Evolutionary conservation across 495 filamentous ascomycete species (phyloP), one percentile per base, ranked within the genome.

Genomic region (Aspergillus leporis): DNA sequence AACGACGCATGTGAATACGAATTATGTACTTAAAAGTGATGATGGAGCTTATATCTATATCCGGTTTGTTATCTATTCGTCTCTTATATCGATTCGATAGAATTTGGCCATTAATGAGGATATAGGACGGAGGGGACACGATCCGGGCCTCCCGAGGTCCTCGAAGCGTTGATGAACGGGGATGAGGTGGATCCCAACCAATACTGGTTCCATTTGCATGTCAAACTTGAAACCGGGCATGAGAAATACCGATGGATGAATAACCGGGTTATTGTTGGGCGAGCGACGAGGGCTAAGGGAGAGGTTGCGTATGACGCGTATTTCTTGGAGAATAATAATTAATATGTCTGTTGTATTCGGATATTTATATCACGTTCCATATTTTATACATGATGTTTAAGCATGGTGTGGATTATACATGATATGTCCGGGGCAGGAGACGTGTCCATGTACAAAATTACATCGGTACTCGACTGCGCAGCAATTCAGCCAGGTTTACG

Each of bases 181-280:
- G 61, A 66, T 1, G 61, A 59, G 0, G 70, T 73, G 0, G 66
- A 73, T 31, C 64, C 65, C 4, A 63, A 53, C 16, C 53, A 61
- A 45, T 73, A 73, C 31, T 73, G 70, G 68, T 70, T 71, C 23
- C 68, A 73, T 53, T 56, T 73, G 1, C 68, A 71, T 22, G 55
- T 71, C 6, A 70, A 67, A 51, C 57, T 71, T 16, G 70, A 71
- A 49, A 71, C 67, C 0, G 70, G 70, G 1, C 60, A 71, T 52
- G 68, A 71, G n/a, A 65, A 66, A 56, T 73, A 71, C 47, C 55
- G 56, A 13, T 71, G 70, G 70, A 67, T 73, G 68, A 73, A 71
- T 28, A 61, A 73, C 47, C 59, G 68, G 21, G 66, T 73, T 6
- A 70, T 73, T 53, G 57, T 73, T 19, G 70, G 68, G 25, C 53